Evolutionary conservation across 768 basidiomycete genomes (phyloP), one percentile per base, ranked within the genome.

Genomic region (Boletus edulis): DNA sequence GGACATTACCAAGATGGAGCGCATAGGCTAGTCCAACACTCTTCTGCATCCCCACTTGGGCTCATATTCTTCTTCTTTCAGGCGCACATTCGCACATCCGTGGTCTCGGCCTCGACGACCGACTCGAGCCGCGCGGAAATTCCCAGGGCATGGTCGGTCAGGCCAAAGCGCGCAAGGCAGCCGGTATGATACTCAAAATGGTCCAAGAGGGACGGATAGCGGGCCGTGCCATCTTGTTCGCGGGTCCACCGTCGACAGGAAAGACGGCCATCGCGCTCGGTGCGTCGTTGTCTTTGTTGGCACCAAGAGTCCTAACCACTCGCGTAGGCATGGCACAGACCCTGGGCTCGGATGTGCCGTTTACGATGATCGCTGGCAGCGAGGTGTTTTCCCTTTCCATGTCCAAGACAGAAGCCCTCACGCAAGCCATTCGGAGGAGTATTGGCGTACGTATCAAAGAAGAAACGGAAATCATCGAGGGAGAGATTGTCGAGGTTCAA

Each of bases 221-320:
- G 0, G 97, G 97, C 27, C 83, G 96, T 42, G 93, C 95, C 7
- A 95, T 99, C 74, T 77, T 99, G 51, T 97, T 99, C 72, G 97
- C 97, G 17, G 97, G 97, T 0, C 97, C 97, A 7, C 95, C 97
- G 7, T 93, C 92, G 32, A 94, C 94, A 1, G 97, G 97, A 24
- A 99, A 99, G 75, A 98, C 97, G 0, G 97, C 97, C 32, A 97
- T 99, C 66, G 97, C 96, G 6, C 81, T 98, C 73, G 96, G 94
- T 91, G 82, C 77, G 46, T 47, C 9, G 14, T 29, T 14, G 10
- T 37, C 22, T 2, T 35, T 17, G 4, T 3, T 27, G 9, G 2
- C 29, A 15, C 27, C 22, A 35, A 5, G 15, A 3, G 22, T 9
- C 1, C 50, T 55, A 20, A 59, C 40, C 17, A 17, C n/a, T 14